A percentile compares a stretch with the other conserved stretches of the same genome.
These are phyloP conservation scores for Candida chauliodis DNA, from an alignment of 805 yeast genomes.

Conservation along the genomic window DNA sequence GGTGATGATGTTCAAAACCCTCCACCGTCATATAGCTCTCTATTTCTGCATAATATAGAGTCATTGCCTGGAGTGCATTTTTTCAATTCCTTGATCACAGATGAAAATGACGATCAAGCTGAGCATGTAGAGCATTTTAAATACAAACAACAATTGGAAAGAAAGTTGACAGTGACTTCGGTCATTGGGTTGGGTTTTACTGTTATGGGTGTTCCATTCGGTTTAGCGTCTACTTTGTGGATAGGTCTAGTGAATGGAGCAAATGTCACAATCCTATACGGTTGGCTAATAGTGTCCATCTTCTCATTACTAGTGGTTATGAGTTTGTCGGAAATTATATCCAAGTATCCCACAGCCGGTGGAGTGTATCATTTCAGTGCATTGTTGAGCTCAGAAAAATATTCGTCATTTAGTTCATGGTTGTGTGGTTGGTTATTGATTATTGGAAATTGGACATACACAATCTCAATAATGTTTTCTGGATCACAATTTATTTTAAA, in stretches of 20 bases:
- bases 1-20: constrained; percentile 4
- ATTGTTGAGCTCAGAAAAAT: constrained; percentile 55
- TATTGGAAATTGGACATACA: constrained; percentile 76
- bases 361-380: constrained; percentile 78
- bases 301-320: constrained; percentile 63
- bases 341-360: constrained; percentile 74
- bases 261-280: constrained; percentile 69
- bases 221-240: constrained; percentile 69
- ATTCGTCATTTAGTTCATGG: constrained; percentile 65
- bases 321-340: constrained; percentile 72
- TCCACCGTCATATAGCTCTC: constrained; percentile 11
- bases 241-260: constrained; percentile 76
- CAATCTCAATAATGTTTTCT: constrained; percentile 68
- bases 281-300: constrained; percentile 65
- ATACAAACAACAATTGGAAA: constrained; percentile 67
- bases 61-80: constrained; percentile 14
- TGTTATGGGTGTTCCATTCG: constrained; percentile 78
- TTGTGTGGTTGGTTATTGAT: constrained; percentile 73
- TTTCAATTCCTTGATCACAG: constrained; percentile 14
- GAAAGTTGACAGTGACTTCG: constrained; percentile 65
- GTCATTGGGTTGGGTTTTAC: constrained; percentile 78
- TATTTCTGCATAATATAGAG: constrained; percentile 8
- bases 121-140: constrained; percentile 69
- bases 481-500: constrained; percentile 73
- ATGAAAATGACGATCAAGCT: constrained; percentile 41